Conservation (phyloP, 2,329 filamentous ascomycete species). For the Pleurostoma richardsiae region DNA sequence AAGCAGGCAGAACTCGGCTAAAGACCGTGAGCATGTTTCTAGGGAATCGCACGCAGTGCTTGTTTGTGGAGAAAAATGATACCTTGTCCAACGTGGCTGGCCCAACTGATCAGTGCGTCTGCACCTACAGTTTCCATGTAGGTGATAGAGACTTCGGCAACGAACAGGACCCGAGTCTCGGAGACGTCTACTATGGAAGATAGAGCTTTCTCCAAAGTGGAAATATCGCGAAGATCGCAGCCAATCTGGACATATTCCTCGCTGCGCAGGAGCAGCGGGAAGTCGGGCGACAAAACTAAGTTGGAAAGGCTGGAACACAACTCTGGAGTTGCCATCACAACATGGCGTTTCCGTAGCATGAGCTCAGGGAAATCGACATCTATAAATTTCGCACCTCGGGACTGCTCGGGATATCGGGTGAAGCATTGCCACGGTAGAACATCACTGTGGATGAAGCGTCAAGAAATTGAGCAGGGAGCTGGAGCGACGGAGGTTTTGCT, state of each 20-base stretch:
- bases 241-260: constrained; percentile 73
- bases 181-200: constrained; percentile 51
- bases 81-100: constrained; percentile 66
- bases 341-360: constrained; percentile 66
- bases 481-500: constrained; percentile 28
- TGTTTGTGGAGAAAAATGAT: constrained; percentile 7
- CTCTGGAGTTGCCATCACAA: constrained; percentile 59
- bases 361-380: constrained; percentile 84
- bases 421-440: constrained; percentile 82
- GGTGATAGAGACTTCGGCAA: constrained; percentile 86
- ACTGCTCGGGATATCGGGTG: constrained; percentile 56
- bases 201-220: constrained; percentile 54
- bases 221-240: constrained; percentile 71
- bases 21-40: constrained; percentile 7
- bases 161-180: constrained; percentile 65
- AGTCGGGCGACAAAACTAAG: constrained; percentile 31
- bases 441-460: constrained; percentile 52
- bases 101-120: constrained; percentile 73
- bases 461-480: constrained; percentile 2
- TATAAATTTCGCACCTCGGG: constrained; percentile 61
- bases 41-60: not conserved
- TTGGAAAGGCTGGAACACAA: constrained; percentile 48
- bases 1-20: constrained; percentile 77
- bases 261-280: constrained; percentile 55
- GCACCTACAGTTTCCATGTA: constrained; percentile 77